Base-by-base conservation (phyloP, 306 rosid species). In the Nissolia schottii region DNA sequence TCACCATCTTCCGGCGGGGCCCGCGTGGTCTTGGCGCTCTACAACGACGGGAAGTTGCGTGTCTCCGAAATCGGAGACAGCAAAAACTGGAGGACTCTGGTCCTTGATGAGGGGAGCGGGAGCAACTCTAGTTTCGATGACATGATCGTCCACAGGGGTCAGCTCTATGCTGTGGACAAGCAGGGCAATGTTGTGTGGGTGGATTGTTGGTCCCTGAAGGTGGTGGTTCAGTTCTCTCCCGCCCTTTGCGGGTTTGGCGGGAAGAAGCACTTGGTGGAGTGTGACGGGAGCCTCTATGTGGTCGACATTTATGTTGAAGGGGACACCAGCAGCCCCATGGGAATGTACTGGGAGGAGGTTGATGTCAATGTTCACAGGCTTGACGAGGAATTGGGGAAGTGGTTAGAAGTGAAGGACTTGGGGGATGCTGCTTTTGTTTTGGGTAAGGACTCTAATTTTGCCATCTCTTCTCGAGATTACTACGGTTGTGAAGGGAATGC, bases 181-280 rank as follows among this genome's bases (percentile, higher is more conserved):
- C 11, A 7, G 74, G 89, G 87, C 41, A 77, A 68, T 12, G 15
- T 82, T 51, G 82, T 57, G 0, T 78, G 82, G 84, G 23, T 82
- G 13, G 71, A 73, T 23, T 24, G 66, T 60, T 76, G 64, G 0
- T 56, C 77, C 3, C 7, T 76, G 15, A 67, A 71, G 41, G 6
- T 81, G 41, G 6, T 81, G 82, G 71, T 68, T 20, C 81, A 41
- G 15, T 68, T 79, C 79, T 67, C 78, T 5, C 84, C 82, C 5
- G 43, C 13, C 0, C 8, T 79, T 1, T 10, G 28, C 3, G 70
- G 58, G 3, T 27, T 20, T 11, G 80, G 78, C 1, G 23, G 23
- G 4, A 50, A 9, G 64, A 81, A 85, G 72, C 51, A 71, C 15
- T 67, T 85, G 80, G 80, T 85, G 16, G 84, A 66, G 64, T 79